These are phyloP conservation scores for Fusarium abutilonis DNA, from an alignment of 2,329 filamentous ascomycete genomes.

Conservation along the genomic window DNA sequence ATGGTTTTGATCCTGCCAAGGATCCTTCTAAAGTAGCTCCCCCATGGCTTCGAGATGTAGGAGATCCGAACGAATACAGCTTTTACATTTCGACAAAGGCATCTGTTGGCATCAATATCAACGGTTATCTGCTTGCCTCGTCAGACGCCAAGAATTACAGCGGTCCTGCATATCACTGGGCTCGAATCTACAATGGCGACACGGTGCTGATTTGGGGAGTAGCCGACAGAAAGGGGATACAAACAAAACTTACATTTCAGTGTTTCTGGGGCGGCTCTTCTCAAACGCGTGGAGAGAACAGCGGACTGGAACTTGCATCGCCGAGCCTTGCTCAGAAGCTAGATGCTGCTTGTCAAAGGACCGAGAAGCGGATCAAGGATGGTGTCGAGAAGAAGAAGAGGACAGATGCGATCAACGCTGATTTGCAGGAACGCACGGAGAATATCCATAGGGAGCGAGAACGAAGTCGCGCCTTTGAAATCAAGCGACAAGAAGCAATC, in stretches of 20 bases:
- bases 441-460: slow-evolving; percentile 59
- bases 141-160: slow-evolving; percentile 64
- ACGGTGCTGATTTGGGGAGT: slow-evolving; percentile 75
- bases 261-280: slow-evolving; percentile 68
- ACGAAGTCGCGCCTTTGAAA: slow-evolving; percentile 61
- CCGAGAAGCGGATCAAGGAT: slow-evolving; percentile 57
- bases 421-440: slow-evolving; percentile 55
- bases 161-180: slow-evolving; percentile 68
- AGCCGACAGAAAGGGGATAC: slow-evolving; percentile 51
- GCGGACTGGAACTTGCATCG: slow-evolving; percentile 50
- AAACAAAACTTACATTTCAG: slow-evolving; percentile 61
- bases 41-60: slow-evolving; percentile 50
- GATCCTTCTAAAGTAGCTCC: slow-evolving; percentile 65
- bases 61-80: slow-evolving; percentile 65
- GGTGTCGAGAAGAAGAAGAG: slow-evolving; percentile 53
- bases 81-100: slow-evolving; percentile 85
- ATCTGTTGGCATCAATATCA: slow-evolving; percentile 78
- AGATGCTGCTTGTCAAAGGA: slow-evolving; percentile 59
- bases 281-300: slow-evolving; percentile 48
- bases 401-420: slow-evolving; percentile 56
- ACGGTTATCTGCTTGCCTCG: slow-evolving; percentile 71
- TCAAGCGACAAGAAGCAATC: slow-evolving; percentile 58
- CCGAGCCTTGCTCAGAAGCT: slow-evolving; percentile 56
- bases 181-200: slow-evolving; percentile 80
- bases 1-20: slow-evolving; percentile 69